Evolutionary conservation across 2,329 filamentous ascomycete genomes (phyloP), one percentile per base, ranked within the genome.

Genomic region (Ophiobolus disseminans): DNA sequence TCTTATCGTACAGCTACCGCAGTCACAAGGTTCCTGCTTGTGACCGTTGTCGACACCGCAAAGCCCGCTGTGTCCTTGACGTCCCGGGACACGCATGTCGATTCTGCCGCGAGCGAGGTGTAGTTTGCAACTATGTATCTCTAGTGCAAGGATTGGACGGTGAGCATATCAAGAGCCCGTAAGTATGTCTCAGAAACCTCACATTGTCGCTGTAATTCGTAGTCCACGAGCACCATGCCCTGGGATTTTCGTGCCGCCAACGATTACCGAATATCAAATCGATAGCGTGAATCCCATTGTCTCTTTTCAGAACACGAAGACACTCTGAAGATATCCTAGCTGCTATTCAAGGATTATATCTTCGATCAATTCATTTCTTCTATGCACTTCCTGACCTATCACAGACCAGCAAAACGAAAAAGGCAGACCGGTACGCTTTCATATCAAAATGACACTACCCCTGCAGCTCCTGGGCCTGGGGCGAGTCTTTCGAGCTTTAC

Each of bases 61-160:
- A 54, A 45, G 43, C 49, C 6, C 47, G 57, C 23, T 60, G 57
- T 20, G 50, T 58, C 10, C 48, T 60, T 16, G 57, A 60, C 16
- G n/a, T 50, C 13, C 42, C 51, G 9, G 49, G 47, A 13, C 39
- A 53, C 42, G 14, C 57, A 19, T 62, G 57, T 28, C 46, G 50
- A 14, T 53, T 55, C 26, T 60, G 57, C 42, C 57, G 57, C 10
- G 49, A 56, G 16, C 47, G 45, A 11, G 44, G 49, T 16, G 40
- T 40, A 9, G 31, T 41, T 2, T 62, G 59, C 37, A 55, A 49
- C 25, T 48, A 37, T 13, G 48, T 37, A 10, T 32, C 42, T 13
- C 5, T 19, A 13, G 19, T 21, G 1, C 19, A 32, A 17, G 11
- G 17, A 23, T 6, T 26, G 8, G 28, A 22, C 13, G n/a, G 17